Evolutionary conservation across 192 early-diverging fungal genomes (phyloP).

Genomic region (Backusella sp.): DNA sequence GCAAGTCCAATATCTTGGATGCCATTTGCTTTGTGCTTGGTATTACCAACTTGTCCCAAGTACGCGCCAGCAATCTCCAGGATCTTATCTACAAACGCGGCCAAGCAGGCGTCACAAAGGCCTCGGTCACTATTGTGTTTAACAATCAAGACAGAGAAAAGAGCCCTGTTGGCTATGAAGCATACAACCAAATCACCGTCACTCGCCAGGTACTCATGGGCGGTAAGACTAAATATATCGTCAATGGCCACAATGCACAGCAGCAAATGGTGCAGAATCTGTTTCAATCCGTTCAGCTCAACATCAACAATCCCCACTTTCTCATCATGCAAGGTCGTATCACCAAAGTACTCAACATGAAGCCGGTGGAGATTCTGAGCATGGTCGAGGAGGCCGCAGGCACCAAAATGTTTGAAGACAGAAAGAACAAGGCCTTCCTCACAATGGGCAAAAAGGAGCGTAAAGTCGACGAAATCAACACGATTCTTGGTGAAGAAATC

Average conservation of each 20-base stretch:
- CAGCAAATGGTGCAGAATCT: constrained; percentile 88
- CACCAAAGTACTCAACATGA: constrained; percentile 99
- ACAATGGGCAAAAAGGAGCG: constrained; percentile 96
- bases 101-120: constrained; percentile 97
- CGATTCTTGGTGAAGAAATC: constrained; percentile 85
- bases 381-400: constrained; percentile 99
- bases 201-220: constrained; percentile 91
- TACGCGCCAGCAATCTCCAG: constrained; percentile 90
- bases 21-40: constrained; percentile 99
- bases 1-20: constrained; percentile 98
- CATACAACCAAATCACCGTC: constrained; percentile 85
- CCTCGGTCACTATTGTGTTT: constrained; percentile 96
- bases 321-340: constrained; percentile 99
- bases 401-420: constrained; percentile 98
- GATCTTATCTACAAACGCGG: constrained; percentile 99
- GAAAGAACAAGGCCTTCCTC: constrained; percentile 91
- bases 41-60: constrained; percentile 89
- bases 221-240: constrained; percentile 94
- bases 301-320: constrained; percentile 99
- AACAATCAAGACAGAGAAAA: constrained; percentile 84
- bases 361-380: constrained; percentile 89
- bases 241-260: constrained; percentile 91
- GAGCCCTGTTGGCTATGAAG: constrained; percentile 87
- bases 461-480: constrained; percentile 89
- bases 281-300: constrained; percentile 97